phyloP scores from a whole-genome alignment of 139 green algal genomes.

The Diplosphaera chodatii region DNA sequence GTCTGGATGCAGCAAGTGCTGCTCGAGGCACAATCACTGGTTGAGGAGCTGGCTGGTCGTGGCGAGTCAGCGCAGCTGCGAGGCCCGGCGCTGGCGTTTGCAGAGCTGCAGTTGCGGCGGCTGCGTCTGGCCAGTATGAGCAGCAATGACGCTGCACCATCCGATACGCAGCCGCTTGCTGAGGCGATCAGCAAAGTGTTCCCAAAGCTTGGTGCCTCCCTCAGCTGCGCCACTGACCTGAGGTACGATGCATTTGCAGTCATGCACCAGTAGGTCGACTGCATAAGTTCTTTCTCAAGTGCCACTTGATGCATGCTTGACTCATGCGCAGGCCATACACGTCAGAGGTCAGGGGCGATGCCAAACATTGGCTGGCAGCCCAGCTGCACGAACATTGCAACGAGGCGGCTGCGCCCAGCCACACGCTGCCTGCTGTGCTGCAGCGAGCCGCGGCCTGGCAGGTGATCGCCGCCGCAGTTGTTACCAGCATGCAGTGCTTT shows the following conservation, averaged over 20 bases:
- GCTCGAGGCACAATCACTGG: background rate
- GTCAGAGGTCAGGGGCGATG: background rate
- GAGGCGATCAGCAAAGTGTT: conserved; percentile 6
- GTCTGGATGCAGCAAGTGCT: too few relatives aligned
- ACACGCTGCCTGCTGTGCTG: background rate
- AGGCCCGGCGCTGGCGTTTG: conserved; percentile 14
- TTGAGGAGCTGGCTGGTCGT: background rate
- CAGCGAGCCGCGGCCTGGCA: background rate
- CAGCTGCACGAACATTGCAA: background rate
- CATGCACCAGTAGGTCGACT: too few relatives aligned
- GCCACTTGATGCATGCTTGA: background rate
- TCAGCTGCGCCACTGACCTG: conserved; percentile 21
- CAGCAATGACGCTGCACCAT: background rate
- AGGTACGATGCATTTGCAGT: background rate
- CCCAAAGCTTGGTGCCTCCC: background rate
- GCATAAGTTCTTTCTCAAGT: too few relatives aligned
- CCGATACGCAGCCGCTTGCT: background rate
- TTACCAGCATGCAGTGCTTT: too few relatives aligned
- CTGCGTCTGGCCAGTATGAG: background rate
- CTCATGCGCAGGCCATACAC: background rate
- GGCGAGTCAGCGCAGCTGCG: conserved; percentile 2
- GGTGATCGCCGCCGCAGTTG: too few relatives aligned
- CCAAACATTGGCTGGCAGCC: background rate
- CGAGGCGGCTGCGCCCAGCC: too few relatives aligned
- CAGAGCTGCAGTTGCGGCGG: conserved; percentile 20